Conservation (phyloP, 306 rosid species). For the Notholithocarpus densiflorus region DNA sequence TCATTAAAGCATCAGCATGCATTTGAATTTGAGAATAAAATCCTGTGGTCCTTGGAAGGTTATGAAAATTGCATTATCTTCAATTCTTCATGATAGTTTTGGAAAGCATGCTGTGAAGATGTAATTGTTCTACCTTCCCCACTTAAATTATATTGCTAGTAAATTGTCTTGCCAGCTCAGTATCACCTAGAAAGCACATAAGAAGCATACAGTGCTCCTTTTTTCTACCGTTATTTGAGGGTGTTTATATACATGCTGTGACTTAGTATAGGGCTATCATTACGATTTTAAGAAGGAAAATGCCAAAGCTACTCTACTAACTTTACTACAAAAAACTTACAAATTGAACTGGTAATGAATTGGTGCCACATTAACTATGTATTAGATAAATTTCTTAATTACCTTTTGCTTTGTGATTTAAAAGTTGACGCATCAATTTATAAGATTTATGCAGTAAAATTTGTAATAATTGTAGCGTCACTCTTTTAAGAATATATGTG, state of each 20-base stretch:
- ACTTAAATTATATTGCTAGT: background rate
- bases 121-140: background rate
- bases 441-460: too few relatives aligned
- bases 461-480: too few relatives aligned
- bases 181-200: conserved; percentile 1
- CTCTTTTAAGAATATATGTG: too few relatives aligned
- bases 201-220: background rate
- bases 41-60: background rate
- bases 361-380: too few relatives aligned
- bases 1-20: background rate
- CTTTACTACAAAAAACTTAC: too few relatives aligned
- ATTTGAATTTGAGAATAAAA: background rate
- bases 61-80: background rate
- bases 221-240: background rate
- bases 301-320: too few relatives aligned
- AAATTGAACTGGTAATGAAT: too few relatives aligned
- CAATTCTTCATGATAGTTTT: background rate
- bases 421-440: too few relatives aligned
- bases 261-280: background rate
- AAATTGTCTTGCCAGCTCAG: background rate
- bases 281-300: background rate
- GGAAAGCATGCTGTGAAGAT: background rate
- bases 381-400: too few relatives aligned
- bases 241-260: background rate
- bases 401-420: too few relatives aligned